Percentiles rank a stretch among this genome's conserved stretches.
Evolutionary conservation across 495 filamentous ascomycete genomes (phyloP).

Genomic region (Penicillium ochrochloron): DNA sequence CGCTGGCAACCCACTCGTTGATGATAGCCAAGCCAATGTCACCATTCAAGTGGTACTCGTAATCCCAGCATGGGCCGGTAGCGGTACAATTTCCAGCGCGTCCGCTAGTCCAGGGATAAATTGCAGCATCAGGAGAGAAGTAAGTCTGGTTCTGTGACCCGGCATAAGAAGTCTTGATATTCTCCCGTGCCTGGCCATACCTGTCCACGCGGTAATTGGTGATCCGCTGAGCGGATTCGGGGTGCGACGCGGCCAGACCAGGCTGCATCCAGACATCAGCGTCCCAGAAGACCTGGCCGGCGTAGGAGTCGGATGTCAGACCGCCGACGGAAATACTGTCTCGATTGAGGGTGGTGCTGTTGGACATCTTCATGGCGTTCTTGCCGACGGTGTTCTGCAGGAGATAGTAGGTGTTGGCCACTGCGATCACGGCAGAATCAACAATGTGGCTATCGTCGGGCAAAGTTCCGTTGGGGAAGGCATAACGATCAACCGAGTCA

Average conservation of each 20-base stretch:
- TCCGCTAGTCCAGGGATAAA: slow-evolving; percentile 68
- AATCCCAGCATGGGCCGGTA: slow-evolving; percentile 68
- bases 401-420: slow-evolving; percentile 71
- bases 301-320: slow-evolving; percentile 65
- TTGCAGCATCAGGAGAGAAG: slow-evolving; percentile 57
- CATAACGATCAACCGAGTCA: slow-evolving; percentile 66
- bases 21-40: slow-evolving; percentile 69
- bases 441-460: slow-evolving; percentile 62
- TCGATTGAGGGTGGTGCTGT: slow-evolving; percentile 50
- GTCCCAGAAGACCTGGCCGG: slow-evolving; percentile 68
- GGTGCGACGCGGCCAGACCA: slow-evolving; percentile 61
- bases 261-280: slow-evolving; percentile 72
- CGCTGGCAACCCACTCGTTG: slow-evolving; percentile 65
- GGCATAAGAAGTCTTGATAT: slow-evolving; percentile 49
- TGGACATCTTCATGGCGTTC: slow-evolving; percentile 49
- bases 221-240: slow-evolving; percentile 59
- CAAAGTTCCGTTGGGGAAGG: slow-evolving; percentile 62
- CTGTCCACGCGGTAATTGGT: slow-evolving; percentile 60
- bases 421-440: slow-evolving; percentile 64
- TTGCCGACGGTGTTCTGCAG: slow-evolving; percentile 67
- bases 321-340: slow-evolving; percentile 67
- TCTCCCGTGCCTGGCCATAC: slow-evolving; percentile 57
- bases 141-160: slow-evolving; percentile 58
- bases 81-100: slow-evolving; percentile 68
- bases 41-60: slow-evolving; percentile 66